These are phyloP conservation scores for Astragalus membranaceus DNA, from an alignment of 306 rosid species.

Conservation along the genomic window DNA sequence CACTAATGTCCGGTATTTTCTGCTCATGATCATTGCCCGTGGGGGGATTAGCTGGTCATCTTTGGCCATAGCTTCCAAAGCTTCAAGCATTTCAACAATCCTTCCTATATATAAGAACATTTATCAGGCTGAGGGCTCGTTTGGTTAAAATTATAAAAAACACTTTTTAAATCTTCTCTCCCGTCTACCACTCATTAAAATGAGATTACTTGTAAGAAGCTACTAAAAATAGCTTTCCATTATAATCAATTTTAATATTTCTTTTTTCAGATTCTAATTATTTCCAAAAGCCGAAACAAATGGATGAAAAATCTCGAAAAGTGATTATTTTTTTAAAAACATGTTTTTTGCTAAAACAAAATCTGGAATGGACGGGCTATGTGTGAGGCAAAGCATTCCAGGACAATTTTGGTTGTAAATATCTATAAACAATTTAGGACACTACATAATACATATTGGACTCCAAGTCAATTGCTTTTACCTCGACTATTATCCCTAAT, in stretches of 20 bases:
- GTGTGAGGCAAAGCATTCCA: conserved; percentile 3
- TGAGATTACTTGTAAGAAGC: too few species aligned
- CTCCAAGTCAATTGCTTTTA: background rate
- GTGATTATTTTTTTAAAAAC: too few species aligned
- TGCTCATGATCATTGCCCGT: conserved; percentile 92
- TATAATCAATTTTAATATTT: too few species aligned
- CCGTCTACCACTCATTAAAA: background rate
- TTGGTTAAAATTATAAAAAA: too few species aligned
- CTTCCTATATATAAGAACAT: conserved; percentile 58
- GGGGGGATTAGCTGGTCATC: conserved; percentile 77
- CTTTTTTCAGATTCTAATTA: background rate
- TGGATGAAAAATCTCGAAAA: too few species aligned
- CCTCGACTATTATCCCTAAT: background rate
- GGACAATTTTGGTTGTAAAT: background rate
- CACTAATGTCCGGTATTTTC: conserved; percentile 85
- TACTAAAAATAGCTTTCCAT: background rate
- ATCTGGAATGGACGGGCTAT: background rate
- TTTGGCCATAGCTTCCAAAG: conserved; percentile 74
- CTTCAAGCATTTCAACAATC: conserved; percentile 78
- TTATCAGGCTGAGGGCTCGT: conserved; percentile 1
- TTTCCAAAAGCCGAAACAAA: background rate
- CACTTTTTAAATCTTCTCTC: too few species aligned
- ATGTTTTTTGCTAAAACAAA: too few species aligned
- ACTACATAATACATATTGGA: background rate
- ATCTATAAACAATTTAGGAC: conserved; percentile 1